Base-by-base conservation (phyloP, 1,284 basidiomycete genomes). In the Ceratobasidium papillatum region DNA sequence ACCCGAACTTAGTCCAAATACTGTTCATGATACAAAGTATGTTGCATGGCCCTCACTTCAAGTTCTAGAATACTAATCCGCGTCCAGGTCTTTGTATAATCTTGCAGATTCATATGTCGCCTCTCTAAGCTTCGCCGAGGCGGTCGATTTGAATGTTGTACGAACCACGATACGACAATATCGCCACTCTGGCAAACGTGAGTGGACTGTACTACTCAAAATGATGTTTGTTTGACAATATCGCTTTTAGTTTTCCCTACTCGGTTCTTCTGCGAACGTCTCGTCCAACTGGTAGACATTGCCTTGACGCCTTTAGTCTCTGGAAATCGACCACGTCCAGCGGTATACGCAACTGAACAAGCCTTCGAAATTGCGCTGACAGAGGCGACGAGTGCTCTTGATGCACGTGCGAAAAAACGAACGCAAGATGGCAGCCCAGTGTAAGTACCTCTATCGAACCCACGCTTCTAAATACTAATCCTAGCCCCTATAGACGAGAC, bases 331-430 rank as follows among this genome's bases (percentile, higher is more conserved):
- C 68, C 68, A 17, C 68, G 68, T 9, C 49, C 56, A 25, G 56
- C 49, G 5, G 68, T 72, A 3, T 30, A 43, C 22, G 54, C 56
- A 8, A n/a, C 56, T 1, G 68, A 72, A 36, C 56, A 45, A 19
- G 43, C 43, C 17, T 72, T 72, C 49, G 68, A 72, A 9, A 17
- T n/a, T 11, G 68, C 54, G 17, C 22, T 72, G n/a, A 27, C 19
- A 8, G 68, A 72, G 17, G 54, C 43, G 8, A 27, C 58, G 34
- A 51, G 27, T 9, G 43, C 56, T 32, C 56, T 72, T 14, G 68
- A 72, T n/a, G 68, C 68, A 49, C 68, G 68, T 51, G 22, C 68
- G 30, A 72, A 45, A 34, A 72, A 72, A 30, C 68, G 68, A n/a
- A 34, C 43, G 1, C 68, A 59, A 45, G 43, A 72, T 34, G 22